Evolutionary conservation across 1,284 basidiomycete genomes (phyloP).

Genomic region (Apiotrichum gamsii): DNA sequence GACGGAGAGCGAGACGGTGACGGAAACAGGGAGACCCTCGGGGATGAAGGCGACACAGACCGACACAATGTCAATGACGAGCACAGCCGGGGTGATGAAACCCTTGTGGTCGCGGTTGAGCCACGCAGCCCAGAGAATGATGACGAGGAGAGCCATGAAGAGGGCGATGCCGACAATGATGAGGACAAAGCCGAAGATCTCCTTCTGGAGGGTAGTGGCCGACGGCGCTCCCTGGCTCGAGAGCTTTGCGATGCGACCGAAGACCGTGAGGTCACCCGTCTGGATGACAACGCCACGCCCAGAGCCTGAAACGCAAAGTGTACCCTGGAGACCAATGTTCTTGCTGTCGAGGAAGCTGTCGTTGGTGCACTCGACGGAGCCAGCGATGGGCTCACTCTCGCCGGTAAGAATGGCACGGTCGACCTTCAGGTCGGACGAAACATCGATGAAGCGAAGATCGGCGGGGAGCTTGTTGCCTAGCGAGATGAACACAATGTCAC

Average conservation of each 20-base stretch:
- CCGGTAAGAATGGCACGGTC: constrained; percentile 63
- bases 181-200: constrained; percentile 49
- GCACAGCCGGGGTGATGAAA: constrained; percentile 55
- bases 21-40: constrained; percentile 53
- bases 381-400: constrained; percentile 55
- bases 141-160: constrained; percentile 49
- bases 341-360: constrained; percentile 58
- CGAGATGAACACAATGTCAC: constrained; percentile 44
- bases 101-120: constrained; percentile 50
- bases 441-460: constrained; percentile 53
- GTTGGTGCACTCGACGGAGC: constrained; percentile 52
- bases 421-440: constrained; percentile 54
- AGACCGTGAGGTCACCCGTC: constrained; percentile 56
- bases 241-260: constrained; percentile 58
- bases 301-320: constrained; percentile 56
- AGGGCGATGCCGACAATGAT: constrained; percentile 53
- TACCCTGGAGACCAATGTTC: constrained; percentile 62
- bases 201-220: constrained; percentile 45
- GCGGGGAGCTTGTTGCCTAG: constrained; percentile 50
- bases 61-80: constrained; percentile 59
- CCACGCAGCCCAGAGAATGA: constrained; percentile 58
- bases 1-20: constrained; percentile 47
- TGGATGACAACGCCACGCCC: constrained; percentile 56
- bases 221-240: constrained; percentile 52
- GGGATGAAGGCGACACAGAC: constrained; percentile 59